phyloP scores from a whole-genome alignment of 257 asterid species.

The Fraxinus americana region DNA sequence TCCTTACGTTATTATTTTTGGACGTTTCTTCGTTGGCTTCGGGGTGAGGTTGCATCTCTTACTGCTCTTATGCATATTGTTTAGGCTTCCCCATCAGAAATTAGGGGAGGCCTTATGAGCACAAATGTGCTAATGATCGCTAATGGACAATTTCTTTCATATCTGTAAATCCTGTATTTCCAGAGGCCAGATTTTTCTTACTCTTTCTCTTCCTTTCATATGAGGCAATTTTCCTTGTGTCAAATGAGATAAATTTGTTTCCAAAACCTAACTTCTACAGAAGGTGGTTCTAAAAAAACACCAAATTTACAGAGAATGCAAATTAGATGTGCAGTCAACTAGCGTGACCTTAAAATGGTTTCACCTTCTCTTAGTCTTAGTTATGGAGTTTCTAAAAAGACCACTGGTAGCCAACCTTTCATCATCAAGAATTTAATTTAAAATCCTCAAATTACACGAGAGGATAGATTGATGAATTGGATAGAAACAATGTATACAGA shows the following conservation, averaged over 20 bases:
- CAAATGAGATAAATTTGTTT: not conserved
- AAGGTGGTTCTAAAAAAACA: not conserved
- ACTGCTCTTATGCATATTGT: constrained; percentile 90
- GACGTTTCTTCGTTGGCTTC: constrained; percentile 80
- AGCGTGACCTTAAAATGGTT: not conserved
- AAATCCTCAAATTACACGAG: not conserved
- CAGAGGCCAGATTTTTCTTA: constrained; percentile 64
- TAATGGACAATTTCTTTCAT: constrained; percentile 80
- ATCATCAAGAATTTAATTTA: not conserved
- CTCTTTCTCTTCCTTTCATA: constrained; percentile 10
- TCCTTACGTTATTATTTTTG: constrained; percentile 80
- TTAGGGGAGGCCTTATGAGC: constrained; percentile 94
- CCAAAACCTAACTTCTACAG: not conserved
- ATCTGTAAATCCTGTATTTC: constrained; percentile 92
- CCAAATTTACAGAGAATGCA: not conserved
- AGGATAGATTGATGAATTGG: not conserved
- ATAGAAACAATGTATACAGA: not conserved
- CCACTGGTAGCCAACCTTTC: not conserved
- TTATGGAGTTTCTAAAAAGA: not conserved
- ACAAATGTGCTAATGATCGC: constrained; percentile 97
- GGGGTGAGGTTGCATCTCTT: constrained; percentile 92
- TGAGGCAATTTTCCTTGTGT: constrained; percentile 2
- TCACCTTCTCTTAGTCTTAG: not conserved
- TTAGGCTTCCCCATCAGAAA: constrained; percentile 91
- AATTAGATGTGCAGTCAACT: not conserved